A percentile compares a stretch with the other conserved stretches of the same genome.
Evolutionary conservation across 2,329 filamentous ascomycete genomes (phyloP).

Genomic region (Cladosporium halotolerans): DNA sequence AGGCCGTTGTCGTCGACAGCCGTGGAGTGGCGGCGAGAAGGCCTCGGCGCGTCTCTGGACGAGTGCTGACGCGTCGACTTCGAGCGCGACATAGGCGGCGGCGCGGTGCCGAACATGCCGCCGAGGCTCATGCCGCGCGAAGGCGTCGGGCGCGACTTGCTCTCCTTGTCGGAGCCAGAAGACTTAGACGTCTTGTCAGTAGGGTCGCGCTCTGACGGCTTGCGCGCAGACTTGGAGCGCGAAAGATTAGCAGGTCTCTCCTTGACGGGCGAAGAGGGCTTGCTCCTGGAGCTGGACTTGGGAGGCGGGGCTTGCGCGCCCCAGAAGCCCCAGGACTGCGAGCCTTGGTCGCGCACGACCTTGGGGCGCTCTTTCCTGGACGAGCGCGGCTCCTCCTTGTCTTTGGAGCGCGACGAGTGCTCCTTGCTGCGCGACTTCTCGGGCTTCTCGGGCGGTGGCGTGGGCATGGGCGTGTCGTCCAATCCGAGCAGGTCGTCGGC

Average conservation of each 20-base stretch:
- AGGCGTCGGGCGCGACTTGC: conserved; percentile 48
- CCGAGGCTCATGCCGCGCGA: conserved; percentile 54
- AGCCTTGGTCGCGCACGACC: conserved; percentile 61
- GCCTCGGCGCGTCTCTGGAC: conserved; percentile 38
- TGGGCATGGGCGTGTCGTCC: conserved; percentile 36
- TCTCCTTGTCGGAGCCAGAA: conserved; percentile 63
- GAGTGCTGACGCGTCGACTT: conserved; percentile 60
- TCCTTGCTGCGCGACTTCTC: conserved; percentile 5
- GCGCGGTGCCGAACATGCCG: conserved; percentile 46
- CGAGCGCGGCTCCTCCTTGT: conserved; percentile 42
- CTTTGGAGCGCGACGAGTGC: conserved; percentile 12
- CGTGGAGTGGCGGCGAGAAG: conserved; percentile 53
- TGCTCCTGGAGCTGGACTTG: conserved; percentile 41
- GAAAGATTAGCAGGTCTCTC: conserved; percentile 39
- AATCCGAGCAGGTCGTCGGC: conserved; percentile 25
- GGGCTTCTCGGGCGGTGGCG: conserved; percentile 42
- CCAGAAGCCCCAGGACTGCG: conserved; percentile 68
- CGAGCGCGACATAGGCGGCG: conserved; percentile 47
- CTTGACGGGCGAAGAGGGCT: conserved; percentile 36
- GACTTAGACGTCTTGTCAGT: conserved; percentile 61
- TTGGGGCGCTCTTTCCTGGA: conserved; percentile 71
- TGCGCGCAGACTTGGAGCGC: conserved; percentile 53
- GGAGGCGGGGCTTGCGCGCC: conserved; percentile 43
- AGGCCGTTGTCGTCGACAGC: conserved; percentile 59
- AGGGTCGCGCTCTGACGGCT: conserved; percentile 42